Percentiles rank a stretch among this genome's conserved stretches.
Evolutionary conservation across 768 basidiomycete genomes (phyloP).

Genomic region (Mycena vitilis): DNA sequence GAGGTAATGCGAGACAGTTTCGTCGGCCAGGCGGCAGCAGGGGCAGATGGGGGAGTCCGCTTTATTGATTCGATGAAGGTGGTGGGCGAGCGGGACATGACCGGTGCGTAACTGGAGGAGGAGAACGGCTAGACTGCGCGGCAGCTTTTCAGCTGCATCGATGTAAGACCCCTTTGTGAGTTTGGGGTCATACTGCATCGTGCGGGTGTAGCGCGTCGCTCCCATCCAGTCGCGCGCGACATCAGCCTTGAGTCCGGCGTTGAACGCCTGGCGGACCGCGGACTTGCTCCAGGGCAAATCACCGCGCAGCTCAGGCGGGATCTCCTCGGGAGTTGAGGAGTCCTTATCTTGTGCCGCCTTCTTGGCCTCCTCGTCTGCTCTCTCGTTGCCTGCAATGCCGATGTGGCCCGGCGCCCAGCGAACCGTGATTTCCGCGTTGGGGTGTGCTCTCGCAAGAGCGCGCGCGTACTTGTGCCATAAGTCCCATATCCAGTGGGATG

Average conservation of each 20-base stretch:
- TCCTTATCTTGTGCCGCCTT: slow-evolving; percentile 17
- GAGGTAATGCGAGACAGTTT: slow-evolving; percentile 36
- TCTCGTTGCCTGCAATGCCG: slow-evolving; percentile 36
- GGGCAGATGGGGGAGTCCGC: slow-evolving; percentile 35
- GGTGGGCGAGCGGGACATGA: slow-evolving; percentile 42
- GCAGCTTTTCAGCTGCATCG: slow-evolving; percentile 10
- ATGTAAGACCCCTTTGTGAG: not conserved
- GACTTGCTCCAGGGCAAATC: not conserved
- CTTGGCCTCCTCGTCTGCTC: slow-evolving; percentile 37
- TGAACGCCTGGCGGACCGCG: not conserved
- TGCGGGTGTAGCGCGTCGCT: slow-evolving; percentile 10
- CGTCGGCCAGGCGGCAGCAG: slow-evolving; percentile 26
- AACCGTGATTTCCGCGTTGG: slow-evolving; percentile 15
- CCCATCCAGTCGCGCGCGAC: slow-evolving; percentile 1
- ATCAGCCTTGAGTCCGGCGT: not conserved
- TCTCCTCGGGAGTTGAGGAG: not conserved
- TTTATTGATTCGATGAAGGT: slow-evolving; percentile 40
- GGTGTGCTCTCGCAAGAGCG: not conserved
- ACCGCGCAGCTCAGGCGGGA: not conserved
- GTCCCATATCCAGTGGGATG: slow-evolving; percentile 2
- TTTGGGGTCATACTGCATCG: slow-evolving; percentile 16
- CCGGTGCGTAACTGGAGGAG: slow-evolving; percentile 45
- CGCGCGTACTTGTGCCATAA: not conserved
- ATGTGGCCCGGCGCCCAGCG: slow-evolving; percentile 38
- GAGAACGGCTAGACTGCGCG: too few relatives aligned